Percentiles rank a stretch among this genome's conserved stretches.
Evolutionary conservation across 306 rosid species (phyloP).

Genomic region (Argentina anserina): DNA sequence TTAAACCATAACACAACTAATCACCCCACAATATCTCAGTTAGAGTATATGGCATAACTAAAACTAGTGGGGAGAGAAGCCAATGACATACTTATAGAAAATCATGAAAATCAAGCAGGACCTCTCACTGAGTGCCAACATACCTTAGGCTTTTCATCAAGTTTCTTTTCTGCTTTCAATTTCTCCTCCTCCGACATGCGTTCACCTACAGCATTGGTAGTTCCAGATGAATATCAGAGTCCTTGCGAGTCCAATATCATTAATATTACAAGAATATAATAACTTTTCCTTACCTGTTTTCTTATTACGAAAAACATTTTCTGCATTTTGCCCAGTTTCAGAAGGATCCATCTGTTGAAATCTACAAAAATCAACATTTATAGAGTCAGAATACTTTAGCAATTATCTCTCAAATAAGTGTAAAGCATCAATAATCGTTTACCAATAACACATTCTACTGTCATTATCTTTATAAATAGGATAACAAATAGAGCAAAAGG

Average conservation of each 20-base stretch:
- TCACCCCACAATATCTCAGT: not conserved
- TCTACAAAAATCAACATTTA: conserved; percentile 32
- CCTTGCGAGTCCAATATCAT: conserved; percentile 2
- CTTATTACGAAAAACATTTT: conserved; percentile 73
- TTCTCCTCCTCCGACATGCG: conserved; percentile 68
- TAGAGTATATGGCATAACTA: not conserved
- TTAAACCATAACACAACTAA: not conserved
- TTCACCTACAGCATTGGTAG: conserved; percentile 43
- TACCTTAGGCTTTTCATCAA: conserved; percentile 87
- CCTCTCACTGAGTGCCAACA: not conserved
- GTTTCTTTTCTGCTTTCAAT: conserved; percentile 62
- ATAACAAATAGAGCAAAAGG: not conserved
- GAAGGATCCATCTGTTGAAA: conserved; percentile 76
- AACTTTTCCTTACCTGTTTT: conserved; percentile 52
- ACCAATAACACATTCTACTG: not conserved
- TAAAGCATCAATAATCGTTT: not conserved
- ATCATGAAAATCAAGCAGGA: not conserved
- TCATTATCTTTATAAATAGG: not conserved
- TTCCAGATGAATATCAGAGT: conserved; percentile 9
- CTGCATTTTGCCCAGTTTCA: conserved; percentile 65
- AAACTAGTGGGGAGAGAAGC: not conserved
- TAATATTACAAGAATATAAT: conserved; percentile 10
- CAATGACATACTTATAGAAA: not conserved
- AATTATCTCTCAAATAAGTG: not conserved
- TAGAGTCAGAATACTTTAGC: not conserved